phyloP scores from a whole-genome alignment of 176 grass and related monocot genomes.

The Bonia amplexicaulis region DNA sequence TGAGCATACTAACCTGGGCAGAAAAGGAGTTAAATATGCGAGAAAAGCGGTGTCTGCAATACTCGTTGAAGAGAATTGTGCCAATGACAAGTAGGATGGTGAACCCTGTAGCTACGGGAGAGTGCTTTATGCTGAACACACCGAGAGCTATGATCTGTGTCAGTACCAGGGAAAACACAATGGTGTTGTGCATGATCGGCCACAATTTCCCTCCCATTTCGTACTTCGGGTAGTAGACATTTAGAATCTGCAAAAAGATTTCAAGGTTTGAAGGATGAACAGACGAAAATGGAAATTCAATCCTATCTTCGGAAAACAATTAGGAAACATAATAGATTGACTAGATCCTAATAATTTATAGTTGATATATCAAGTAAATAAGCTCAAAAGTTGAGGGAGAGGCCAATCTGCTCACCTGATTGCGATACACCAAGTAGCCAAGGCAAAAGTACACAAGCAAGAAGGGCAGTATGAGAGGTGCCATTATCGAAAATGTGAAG shows the following conservation, averaged over 20 bases:
- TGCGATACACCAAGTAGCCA: constrained; percentile 84
- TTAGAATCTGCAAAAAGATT: constrained; percentile 54
- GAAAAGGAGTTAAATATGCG: constrained; percentile 68
- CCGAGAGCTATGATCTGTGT: constrained; percentile 76
- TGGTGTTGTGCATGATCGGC: constrained; percentile 88
- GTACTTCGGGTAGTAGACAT: constrained; percentile 80
- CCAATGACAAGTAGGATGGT: constrained; percentile 60
- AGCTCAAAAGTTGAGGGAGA: neutral
- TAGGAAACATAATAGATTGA: neutral
- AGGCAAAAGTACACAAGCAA: constrained; percentile 89
- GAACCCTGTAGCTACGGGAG: constrained; percentile 45
- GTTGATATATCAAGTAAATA: neutral
- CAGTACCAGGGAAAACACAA: constrained; percentile 67
- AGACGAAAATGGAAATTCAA: neutral
- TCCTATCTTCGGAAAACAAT: neutral
- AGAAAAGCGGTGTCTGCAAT: constrained; percentile 62
- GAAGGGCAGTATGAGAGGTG: constrained; percentile 88
- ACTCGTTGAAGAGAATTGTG: constrained; percentile 85
- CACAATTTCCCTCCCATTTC: constrained; percentile 82
- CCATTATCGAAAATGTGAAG: constrained; percentile 88
- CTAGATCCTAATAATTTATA: neutral
- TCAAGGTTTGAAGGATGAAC: neutral
- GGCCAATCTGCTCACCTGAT: constrained; percentile 48
- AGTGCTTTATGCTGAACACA: constrained; percentile 66
- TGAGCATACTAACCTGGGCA: constrained; percentile 52